Evolutionary conservation across 2,329 filamentous ascomycete genomes (phyloP), one percentile per base, ranked within the genome.

Genomic region (Colletotrichum sp.): DNA sequence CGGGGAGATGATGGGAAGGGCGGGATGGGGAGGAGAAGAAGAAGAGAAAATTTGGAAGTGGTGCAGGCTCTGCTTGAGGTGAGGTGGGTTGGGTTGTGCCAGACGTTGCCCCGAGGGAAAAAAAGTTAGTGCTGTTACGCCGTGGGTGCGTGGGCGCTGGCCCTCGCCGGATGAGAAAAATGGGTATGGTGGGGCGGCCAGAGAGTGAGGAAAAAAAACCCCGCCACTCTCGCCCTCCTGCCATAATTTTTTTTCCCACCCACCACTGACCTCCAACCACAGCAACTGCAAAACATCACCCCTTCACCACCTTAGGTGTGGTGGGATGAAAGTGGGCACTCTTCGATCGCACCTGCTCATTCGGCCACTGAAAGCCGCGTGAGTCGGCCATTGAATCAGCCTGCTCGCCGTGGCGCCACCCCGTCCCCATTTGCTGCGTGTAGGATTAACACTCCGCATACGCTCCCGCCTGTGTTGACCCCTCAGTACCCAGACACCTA

Each of bases 1-100:
- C 83, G 80, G 81, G 81, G 79, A 77, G 69, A 69, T 63, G 74
- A 73, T 77, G 70, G 68, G 76, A 74, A 69, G 77, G 71, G 63
- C 64, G 67, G 72, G 68, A 66, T 68, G 63, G 66, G 74, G 65
- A 74, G 64, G 43, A 76, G 67, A 36, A 32, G 72, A 34, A 65
- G 57, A 36, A 74, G 60, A 66, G 60, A 57, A 72, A 66, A 72
- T 76, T 69, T 71, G 75, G 77, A 78, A 72, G 74, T 70, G 61
- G 61, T 64, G 61, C 61, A 64, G 61, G 61, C 34, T 43, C 61
- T 64, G n/a, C 32, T 64, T 24, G 43, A 52, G n/a, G n/a, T 24
- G 43, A 52, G n/a, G n/a, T 52, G 43, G 43, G 43, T 52, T 52
- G 43, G 21, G 61, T 64, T 64, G 60, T 64, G 61, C 21, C 61